These are phyloP conservation scores for Coleophoma cylindrospora DNA, from an alignment of 2,329 filamentous ascomycete species.

Conservation along the genomic window DNA sequence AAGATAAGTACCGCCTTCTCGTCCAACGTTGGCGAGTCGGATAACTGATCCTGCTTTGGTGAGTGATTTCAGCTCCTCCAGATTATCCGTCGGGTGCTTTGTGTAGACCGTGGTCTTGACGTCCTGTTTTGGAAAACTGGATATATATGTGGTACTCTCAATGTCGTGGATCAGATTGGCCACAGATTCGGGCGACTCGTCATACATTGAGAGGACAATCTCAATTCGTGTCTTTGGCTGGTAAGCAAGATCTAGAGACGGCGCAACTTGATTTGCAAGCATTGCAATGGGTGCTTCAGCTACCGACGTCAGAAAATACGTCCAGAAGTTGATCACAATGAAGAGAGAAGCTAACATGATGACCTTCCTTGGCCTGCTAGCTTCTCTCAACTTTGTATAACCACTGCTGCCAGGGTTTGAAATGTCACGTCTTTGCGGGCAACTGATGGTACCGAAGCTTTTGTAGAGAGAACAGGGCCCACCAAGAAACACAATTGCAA, in stretches of 20 bases:
- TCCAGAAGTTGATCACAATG: background rate
- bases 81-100: constrained; percentile 13
- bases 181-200: constrained; percentile 15
- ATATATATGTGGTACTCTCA: constrained; percentile 14
- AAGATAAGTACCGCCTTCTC: constrained; percentile 43
- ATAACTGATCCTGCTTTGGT: constrained; percentile 19
- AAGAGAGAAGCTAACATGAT: constrained; percentile 4
- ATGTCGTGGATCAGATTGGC: constrained; percentile 13
- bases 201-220: constrained; percentile 21
- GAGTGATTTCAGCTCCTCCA: constrained; percentile 9
- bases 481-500: constrained; percentile 6
- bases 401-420: background rate
- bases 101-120: constrained; percentile 20
- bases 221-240: constrained; percentile 15
- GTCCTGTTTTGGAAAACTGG: constrained; percentile 1
- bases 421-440: background rate
- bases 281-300: constrained; percentile 2
- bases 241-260: constrained; percentile 12
- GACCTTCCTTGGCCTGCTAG: constrained; percentile 5
- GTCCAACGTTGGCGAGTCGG: constrained; percentile 32
- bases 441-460: constrained; percentile 3
- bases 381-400: background rate
- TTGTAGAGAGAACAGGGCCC: constrained; percentile 7
- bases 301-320: constrained; percentile 5
- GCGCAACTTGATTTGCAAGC: background rate